Percentiles rank a stretch among this genome's conserved stretches.
These are phyloP conservation scores for Lactarius psammicola DNA, from an alignment of 768 basidiomycete species.

Conservation along the genomic window DNA sequence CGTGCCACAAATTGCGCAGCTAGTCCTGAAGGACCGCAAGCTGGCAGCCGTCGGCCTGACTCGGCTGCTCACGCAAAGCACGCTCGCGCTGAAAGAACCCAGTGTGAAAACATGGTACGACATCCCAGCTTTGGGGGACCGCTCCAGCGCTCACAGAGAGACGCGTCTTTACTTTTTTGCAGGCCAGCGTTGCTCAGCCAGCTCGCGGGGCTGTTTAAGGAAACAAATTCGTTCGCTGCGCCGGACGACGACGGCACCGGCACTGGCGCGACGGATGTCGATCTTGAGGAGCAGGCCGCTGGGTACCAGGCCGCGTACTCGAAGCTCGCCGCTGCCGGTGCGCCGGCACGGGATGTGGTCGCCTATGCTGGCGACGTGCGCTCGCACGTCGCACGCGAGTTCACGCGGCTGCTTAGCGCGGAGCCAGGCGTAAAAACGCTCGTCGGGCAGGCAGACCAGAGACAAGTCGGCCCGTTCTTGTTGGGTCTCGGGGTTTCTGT, in stretches of 20 bases:
- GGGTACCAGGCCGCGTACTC: slow-evolving; percentile 96
- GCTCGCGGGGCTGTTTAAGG: slow-evolving; percentile 72
- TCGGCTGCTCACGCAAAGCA: slow-evolving; percentile 72
- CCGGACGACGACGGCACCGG: slow-evolving; percentile 53
- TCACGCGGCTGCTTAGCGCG: slow-evolving; percentile 28
- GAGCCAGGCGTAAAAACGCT: slow-evolving; percentile 31
- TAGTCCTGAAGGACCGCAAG: slow-evolving; percentile 82
- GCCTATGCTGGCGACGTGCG: slow-evolving; percentile 57
- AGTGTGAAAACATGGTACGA: slow-evolving; percentile 61
- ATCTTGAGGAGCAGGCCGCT: slow-evolving; percentile 85
- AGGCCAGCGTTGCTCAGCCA: slow-evolving; percentile 73
- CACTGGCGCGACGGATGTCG: slow-evolving; percentile 68
- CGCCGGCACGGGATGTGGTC: slow-evolving; percentile 55
- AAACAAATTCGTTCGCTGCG: slow-evolving; percentile 66
- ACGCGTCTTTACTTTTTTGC: background rate
- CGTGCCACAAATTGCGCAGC: slow-evolving; percentile 75
- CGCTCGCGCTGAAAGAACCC: slow-evolving; percentile 64
- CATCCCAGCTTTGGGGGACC: too few relatives aligned
- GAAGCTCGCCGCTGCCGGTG: slow-evolving; percentile 79
- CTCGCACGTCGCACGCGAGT: slow-evolving; percentile 49
- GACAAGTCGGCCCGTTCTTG: slow-evolving; percentile 35
- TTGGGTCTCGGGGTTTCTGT: slow-evolving; percentile 36
- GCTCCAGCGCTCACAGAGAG: background rate
- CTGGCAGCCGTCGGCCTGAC: slow-evolving; percentile 78
- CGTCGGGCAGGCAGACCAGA: slow-evolving; percentile 30